These are phyloP conservation scores for Candida morakotiae DNA, from an alignment of 805 yeast species.

Conservation along the genomic window DNA sequence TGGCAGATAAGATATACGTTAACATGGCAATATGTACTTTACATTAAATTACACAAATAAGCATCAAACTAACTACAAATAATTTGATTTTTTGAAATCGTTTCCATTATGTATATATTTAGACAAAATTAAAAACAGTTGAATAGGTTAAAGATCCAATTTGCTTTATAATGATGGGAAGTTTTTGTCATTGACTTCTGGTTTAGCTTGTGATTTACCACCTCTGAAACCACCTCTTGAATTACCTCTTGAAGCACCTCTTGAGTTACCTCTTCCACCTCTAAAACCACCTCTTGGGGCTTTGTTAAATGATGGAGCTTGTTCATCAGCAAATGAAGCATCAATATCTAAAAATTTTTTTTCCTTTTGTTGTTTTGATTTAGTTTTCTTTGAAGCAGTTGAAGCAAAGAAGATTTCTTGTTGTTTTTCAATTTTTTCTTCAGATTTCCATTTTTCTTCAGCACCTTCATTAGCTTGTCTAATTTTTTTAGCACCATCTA, in stretches of 20 bases:
- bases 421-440: slow-evolving; percentile 62
- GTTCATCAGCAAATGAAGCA: slow-evolving; percentile 64
- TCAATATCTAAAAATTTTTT: slow-evolving; percentile 74
- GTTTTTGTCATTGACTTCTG: slow-evolving; percentile 53
- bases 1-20: too few relatives aligned
- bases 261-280: slow-evolving; percentile 29
- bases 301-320: slow-evolving; percentile 27
- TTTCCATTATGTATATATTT: neutral
- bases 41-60: neutral
- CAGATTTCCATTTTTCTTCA: slow-evolving; percentile 46
- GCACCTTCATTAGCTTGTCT: slow-evolving; percentile 59
- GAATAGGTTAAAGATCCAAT: neutral
- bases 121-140: neutral
- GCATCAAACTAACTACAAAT: neutral
- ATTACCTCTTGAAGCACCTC: slow-evolving; percentile 31
- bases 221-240: slow-evolving; percentile 52
- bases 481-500: slow-evolving; percentile 29
- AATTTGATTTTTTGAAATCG: neutral
- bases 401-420: slow-evolving; percentile 57
- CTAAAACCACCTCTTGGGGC: slow-evolving; percentile 27
- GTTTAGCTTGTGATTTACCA: slow-evolving; percentile 29
- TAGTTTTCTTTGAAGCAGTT: slow-evolving; percentile 62
- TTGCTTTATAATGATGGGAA: slow-evolving; percentile 59
- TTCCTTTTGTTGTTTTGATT: slow-evolving; percentile 75
- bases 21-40: too few relatives aligned